Conservation (phyloP, 345 rosid genomes). For the Aethionema arabicum region DNA sequence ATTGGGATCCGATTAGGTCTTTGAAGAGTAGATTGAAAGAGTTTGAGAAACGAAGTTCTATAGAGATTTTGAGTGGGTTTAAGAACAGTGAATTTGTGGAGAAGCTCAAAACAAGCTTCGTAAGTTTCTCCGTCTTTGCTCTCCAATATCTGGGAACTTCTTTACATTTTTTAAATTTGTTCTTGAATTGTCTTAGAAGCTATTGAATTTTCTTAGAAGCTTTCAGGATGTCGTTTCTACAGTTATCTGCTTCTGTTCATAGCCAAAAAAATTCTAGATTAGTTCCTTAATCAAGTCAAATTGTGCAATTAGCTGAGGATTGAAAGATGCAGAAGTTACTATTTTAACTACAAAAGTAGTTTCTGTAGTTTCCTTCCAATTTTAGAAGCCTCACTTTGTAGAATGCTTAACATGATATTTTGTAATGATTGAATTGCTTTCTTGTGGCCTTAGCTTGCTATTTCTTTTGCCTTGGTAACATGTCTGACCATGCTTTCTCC, state of each 20-base stretch:
- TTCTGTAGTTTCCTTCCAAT: background rate
- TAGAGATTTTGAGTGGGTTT: conserved; percentile 67
- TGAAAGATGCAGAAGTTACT: background rate
- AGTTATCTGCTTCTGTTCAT: too few relatives aligned
- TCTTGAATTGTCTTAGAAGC: background rate
- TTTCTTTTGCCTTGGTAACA: background rate
- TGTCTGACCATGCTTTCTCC: conserved; percentile 26
- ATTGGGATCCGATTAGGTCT: conserved; percentile 82
- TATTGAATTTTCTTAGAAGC: too few relatives aligned
- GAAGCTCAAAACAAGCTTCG: conserved; percentile 88
- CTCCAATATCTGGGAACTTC: background rate
- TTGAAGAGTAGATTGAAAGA: conserved; percentile 69
- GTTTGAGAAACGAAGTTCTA: conserved; percentile 71
- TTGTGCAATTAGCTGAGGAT: background rate
- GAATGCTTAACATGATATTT: conserved; percentile 4
- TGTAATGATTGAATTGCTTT: conserved; percentile 5
- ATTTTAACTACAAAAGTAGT: conserved; percentile 2
- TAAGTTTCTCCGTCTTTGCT: conserved; percentile 34
- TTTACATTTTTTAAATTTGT: background rate
- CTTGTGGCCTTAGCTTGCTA: background rate
- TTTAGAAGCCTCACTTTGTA: conserved; percentile 8
- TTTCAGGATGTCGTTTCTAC: too few relatives aligned
- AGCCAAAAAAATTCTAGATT: background rate
- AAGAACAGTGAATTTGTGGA: conserved; percentile 73
- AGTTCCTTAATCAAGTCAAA: background rate